Evolutionary conservation across 345 rosid species (phyloP), one percentile per base, ranked within the genome.

Genomic region (Eucalyptus virginea): DNA sequence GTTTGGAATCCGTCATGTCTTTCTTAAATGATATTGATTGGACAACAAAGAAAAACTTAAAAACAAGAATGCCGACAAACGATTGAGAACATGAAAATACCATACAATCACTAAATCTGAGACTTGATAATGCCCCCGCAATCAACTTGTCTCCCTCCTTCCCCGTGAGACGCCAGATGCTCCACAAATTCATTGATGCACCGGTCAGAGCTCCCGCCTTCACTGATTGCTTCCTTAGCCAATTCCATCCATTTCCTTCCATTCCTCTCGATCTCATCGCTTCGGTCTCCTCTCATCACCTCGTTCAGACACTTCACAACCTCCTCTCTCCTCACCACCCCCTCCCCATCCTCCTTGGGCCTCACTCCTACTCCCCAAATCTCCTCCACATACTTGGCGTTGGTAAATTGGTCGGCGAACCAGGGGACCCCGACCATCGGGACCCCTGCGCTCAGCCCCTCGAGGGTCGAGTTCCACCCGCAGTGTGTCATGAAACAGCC

Each of bases 401-500:
- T 95, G 5, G 94, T 88, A 85, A 93, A 69, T 90, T 96, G 98
- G 86, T 96, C 98, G 6, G 95, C 89, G 96, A 97, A 95, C 45
- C 93, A 93, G 4, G 98, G 98, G 89, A 96, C 87, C 23, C 94
- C 95, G 1, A 95, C 92, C 97, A 95, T 96, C 0, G 97, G 97
- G 9, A 95, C 94, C 0, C 97, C 98, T 1, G 94, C 91, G 92
- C 97, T 93, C 32, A 96, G 90, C 56, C 95, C 98, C 93, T 96
- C 98, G 5, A 95, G 89, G 3, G 96, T 95, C 95, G 1, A 77
- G 47, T 77, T 77, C 85, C 85, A 77, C 16, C 85, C 47, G 16
- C 85, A 40, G 85, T 77, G 85, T 8, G 85, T 77, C 47, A 21
- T 14, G 85, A 77, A 77, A 42, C 85, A 77, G 16, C 47, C 85